Evolutionary conservation across 768 basidiomycete genomes (phyloP), one percentile per base, ranked within the genome.

Genomic region (Pholiota microspora): DNA sequence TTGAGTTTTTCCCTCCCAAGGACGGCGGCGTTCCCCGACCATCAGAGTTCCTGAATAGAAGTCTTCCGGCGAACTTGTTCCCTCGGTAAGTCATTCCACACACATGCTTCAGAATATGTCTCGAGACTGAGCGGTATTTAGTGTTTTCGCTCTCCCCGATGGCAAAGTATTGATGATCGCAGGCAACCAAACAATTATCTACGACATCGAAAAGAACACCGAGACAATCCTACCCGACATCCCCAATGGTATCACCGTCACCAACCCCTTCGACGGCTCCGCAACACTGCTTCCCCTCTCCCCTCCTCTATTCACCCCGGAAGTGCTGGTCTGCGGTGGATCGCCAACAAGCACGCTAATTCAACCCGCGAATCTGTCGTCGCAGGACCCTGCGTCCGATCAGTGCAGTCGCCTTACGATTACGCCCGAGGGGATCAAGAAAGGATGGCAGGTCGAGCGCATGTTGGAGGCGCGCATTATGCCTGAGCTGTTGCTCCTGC

Each of bases 251-350:
- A 74, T 77, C 8, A 70, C 72, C 7, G 73, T 77, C 10, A 73
- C 69, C 23, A 73, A 74, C 51, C 71, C 74, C n/a, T 69, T 71
- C 63, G 67, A 77, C 57, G 68, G 71, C 51, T 71, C 66, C 29
- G 74, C 65, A 34, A 65, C 69, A 21, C 62, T 75, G n/a, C 67
- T 75, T 3, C 73, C 73, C 3, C 63, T 75, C 8, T 67, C 67
- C 1, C 70, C 73, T 21, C 70, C 70, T 1, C 62, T 73, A 42
- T 80, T 72, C 54, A 74, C 70, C 4, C 75, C 78, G 3, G 76
- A 77, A 56, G 67, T 79, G 23, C 69, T 80, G 35, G 71, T 79
- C 36, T 80, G 78, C 58, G 78, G 78, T 31, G 78, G 78, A 21
- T 67, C 73, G 8, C 71, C 67, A 10, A 60, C 69, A 1, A 67